Conservation (phyloP, 164 flowering plant genomes). For the Cinnamomum micranthum region DNA sequence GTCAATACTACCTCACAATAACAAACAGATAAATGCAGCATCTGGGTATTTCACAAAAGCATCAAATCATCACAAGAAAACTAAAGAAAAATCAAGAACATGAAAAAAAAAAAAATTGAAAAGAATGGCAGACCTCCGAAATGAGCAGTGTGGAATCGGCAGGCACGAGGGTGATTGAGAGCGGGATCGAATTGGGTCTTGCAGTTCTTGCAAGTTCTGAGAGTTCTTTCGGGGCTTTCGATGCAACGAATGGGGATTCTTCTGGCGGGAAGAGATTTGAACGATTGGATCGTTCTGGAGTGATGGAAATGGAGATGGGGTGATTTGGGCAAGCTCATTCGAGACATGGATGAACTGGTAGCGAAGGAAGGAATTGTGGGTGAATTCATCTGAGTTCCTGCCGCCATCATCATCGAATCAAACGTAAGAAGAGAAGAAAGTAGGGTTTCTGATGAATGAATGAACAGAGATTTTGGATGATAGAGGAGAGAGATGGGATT, state of each 20-base stretch:
- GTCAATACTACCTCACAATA: too few species aligned
- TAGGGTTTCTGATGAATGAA: not conserved
- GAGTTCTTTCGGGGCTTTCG: slow-evolving; percentile 16
- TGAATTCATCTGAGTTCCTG: not conserved
- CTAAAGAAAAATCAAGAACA: not conserved
- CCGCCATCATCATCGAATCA: not conserved
- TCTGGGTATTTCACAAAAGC: not conserved
- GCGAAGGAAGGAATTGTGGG: not conserved
- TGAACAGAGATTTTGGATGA: not conserved
- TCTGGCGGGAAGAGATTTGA: not conserved
- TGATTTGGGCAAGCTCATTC: not conserved
- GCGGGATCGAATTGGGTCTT: slow-evolving; percentile 82
- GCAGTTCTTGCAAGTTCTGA: slow-evolving; percentile 85
- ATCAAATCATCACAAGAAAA: not conserved
- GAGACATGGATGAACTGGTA: not conserved
- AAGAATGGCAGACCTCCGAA: slow-evolving; percentile 62
- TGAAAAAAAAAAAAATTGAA: not conserved
- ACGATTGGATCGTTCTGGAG: not conserved
- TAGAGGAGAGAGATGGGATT: not conserved
- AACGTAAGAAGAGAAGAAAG: not conserved
- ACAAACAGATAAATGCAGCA: not conserved
- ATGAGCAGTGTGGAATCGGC: slow-evolving; percentile 91
- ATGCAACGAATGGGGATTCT: slow-evolving; percentile 31
- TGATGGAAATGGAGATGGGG: not conserved
- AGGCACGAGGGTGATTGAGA: slow-evolving; percentile 73